Evolutionary conservation across 164 flowering plant species (phyloP), one percentile per base, ranked within the genome.

Genomic region (Annona cherimola): DNA sequence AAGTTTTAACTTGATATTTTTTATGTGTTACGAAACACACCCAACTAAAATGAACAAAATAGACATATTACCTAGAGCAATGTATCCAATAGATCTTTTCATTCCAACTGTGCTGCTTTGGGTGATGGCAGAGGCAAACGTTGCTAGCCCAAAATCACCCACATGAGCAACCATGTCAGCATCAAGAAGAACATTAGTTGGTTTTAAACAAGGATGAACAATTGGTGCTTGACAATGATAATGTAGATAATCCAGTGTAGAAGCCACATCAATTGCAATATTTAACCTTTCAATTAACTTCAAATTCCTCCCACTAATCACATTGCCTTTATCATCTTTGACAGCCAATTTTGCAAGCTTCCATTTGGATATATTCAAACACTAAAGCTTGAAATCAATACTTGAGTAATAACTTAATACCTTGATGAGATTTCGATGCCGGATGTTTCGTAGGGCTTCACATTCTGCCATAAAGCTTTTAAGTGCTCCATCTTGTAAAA

Each of bases 191-290:
- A 79, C 68, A 68, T 81, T 81, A 64, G 76, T 79, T 44, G 81
- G 84, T 69, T 81, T 81, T n/a, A 79, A 65, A 71, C 79, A 79
- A 40, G 79, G 70, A 54, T 82, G 84, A n/a, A 79, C 44, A 1
- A 79, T 57, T 1, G 77, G 75, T 20, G 73, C 71, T 12, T 75
- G 75, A 60, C 79, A 74, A 5, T 65, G 73, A 40, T 72, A 19
- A 64, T 79, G 84, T 16, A 81, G 74, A 69, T 81, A 78, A 41
- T 76, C 70, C 64, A 81, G 41, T 14, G 83, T 75, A 26, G 45
- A 77, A 62, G 79, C 83, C n/a, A 78, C 76, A 69, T 79, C 84
- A 4, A 70, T 54, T 1, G 81, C 79, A n/a, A 77, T 74, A 69
- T 76, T 74, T 8, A 78, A 26, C 44, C 78, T 77, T 12, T 76